Percentiles rank a stretch among this genome's conserved stretches.
Conservation (phyloP, 2,329 filamentous ascomycete species). For the Chalaropsis ovoidea region DNA sequence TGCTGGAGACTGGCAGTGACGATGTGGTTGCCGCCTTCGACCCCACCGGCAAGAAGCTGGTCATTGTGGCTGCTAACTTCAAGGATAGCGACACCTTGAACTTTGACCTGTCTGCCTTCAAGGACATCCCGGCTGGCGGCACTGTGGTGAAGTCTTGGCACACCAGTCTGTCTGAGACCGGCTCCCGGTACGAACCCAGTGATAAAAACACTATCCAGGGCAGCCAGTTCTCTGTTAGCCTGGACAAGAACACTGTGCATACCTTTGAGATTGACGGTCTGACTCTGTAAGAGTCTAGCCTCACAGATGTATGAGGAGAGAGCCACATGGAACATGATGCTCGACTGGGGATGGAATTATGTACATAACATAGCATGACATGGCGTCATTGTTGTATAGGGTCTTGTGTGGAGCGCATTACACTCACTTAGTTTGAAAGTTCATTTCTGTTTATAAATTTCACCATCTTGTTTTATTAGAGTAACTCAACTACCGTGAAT, state of each 20-base stretch:
- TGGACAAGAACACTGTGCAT: constrained; percentile 33
- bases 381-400: background rate
- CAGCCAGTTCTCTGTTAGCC: constrained; percentile 34
- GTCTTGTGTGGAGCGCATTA: background rate
- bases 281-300: constrained; percentile 24
- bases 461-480: no score
- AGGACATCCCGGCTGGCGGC: constrained; percentile 30
- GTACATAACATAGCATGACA: background rate
- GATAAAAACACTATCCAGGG: constrained; percentile 32
- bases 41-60: constrained; percentile 30
- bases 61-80: constrained; percentile 37
- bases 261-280: constrained; percentile 35
- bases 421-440: background rate
- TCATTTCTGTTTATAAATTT: background rate
- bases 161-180: constrained; percentile 32
- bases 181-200: constrained; percentile 32
- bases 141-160: constrained; percentile 33
- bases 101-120: constrained; percentile 35
- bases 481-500: no score
- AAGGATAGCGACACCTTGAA: constrained; percentile 32
- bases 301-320: background rate
- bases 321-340: background rate
- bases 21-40: constrained; percentile 37
- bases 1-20: constrained; percentile 32
- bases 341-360: background rate